Base-by-base conservation (phyloP, 2,329 filamentous ascomycete genomes). In the Knufia fluminis region DNA sequence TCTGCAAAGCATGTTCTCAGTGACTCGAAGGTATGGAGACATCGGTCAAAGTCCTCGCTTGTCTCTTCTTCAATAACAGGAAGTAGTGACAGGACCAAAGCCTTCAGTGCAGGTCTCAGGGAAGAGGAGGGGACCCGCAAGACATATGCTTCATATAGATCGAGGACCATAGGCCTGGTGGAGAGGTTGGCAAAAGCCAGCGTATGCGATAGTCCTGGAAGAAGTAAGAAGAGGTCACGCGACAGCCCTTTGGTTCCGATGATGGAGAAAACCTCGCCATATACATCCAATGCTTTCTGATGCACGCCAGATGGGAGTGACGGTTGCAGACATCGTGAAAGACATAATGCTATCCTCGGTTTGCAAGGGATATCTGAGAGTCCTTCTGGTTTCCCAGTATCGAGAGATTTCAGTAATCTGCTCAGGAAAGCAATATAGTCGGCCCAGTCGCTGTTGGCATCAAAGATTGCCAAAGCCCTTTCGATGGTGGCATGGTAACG, bases 371-470 rank as follows among this genome's bases (percentile, higher is more conserved):
- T 82, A 28, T 81, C 71, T 7, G 79, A 77, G 49, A 82, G 78
- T 51, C 80, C 81, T 39, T 83, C 71, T 20, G 87, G 87, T 56
- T 90, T 86, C 39, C 85, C 80, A 24, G 52, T 54, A 78, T 98
- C 92, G 19, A 98, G 76, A 32, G 91, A 88, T 86, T 96, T 97
- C 54, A 95, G 74, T 43, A 98, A 75, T 54, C 88, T 82, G 64
- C 86, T 94, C 49, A 98, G 72, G 65, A 97, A 98, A 16, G 91
- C 95, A 62, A 98, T 98, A 65, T 98, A 98, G 70, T 98, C 92
- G 43, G 94, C 92, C 92, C 92, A 98, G 80, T 98, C 92, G 69
- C 97, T 89, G 24, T 88, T 82, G 14, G 87, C 90, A 64, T 98
- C 92, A 71, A 96, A 98, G 28, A 95, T 76, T 40, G 85, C 79